Base-by-base conservation (phyloP, 257 asterid genomes). In the Ilex aquifolium region DNA sequence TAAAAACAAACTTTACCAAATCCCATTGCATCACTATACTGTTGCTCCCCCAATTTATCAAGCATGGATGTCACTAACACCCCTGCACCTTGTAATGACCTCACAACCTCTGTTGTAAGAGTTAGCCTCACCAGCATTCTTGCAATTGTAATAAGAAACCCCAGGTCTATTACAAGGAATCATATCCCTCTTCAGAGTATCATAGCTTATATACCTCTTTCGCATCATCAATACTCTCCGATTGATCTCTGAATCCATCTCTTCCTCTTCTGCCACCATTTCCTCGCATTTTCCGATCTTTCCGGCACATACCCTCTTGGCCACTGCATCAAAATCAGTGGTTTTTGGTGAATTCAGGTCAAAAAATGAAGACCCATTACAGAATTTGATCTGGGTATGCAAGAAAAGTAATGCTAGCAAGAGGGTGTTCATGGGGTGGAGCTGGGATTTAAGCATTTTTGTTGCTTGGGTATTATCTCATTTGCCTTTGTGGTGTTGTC, bases 101-200 rank as follows among this genome's bases (percentile, higher is more conserved):
- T 49, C 54, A 49, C 54, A 49, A 49, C 54, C 54, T 49, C 54
- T 49, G 54, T 49, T 49, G 54, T 49, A 49, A 49, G 54, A 49
- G 54, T 49, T 12, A 49, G 54, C 54, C 54, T 11, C 54, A 49
- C 54, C 54, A 6, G 54, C 10, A 44, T 8, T 13, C 54, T 12
- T 49, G 54, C 54, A 49, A 15, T 49, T 49, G 16, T 49, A 49
- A 15, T 49, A 49, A 6, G 54, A 49, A 49, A 12, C 54, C 54
- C 54, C 54, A 12, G 54, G 54, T 49, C 16, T 12, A 15, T 49
- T 49, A 49, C 54, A 49, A 4, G 54, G 54, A 49, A 49, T 12
- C 54, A 49, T 49, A 15, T 49, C 54, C 14, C 54, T 49, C 16
- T 49, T 49, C 54, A 49, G 16, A 3, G 54, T 49, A 12, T 12